Evolutionary conservation across 2,329 filamentous ascomycete species (phyloP), one percentile per base, ranked within the genome.

Genomic region (Aspergillus fischeri): DNA sequence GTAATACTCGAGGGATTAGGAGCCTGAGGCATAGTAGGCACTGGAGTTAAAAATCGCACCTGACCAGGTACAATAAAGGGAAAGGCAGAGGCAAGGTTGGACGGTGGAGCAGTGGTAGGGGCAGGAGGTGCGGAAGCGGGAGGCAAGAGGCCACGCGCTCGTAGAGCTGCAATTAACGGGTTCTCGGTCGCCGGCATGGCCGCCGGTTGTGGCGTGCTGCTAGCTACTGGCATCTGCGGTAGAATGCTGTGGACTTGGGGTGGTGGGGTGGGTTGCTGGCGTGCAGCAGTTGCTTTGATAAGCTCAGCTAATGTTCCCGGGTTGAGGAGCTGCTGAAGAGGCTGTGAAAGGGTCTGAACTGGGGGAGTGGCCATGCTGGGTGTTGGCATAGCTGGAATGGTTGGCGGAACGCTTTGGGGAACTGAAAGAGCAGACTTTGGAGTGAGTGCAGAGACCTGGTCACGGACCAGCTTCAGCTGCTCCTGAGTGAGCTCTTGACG

Each of bases 391-490:
- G 61, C 54, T 41, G 67, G 62, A 27, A 63, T 58, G 51, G 45
- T 61, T 28, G 63, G 54, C 44, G 60, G 52, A 21, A 66, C 29
- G 44, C 51, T 55, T 35, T 64, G 61, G 25, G 60, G 45, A 38
- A 51, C 53, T 24, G 68, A 57, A 17, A 63, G 52, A 28, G 63
- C 56, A 49, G 67, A 63, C 49, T 68, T 68, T 29, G 80, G 85
- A 38, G 77, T 84, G 73, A 96, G 83, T 74, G 87, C 86, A 73
- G 88, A 86, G 75, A 97, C 87, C 83, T 94, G 91, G 72, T 88
- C 87, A 75, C 88, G 90, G 75, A 96, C 89, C 73, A 89, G 85
- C 75, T 89, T 86, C 71, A 96, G 83, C 78, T 96, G 90, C 69
- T 92, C 87, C 67, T 86, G 86, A 58, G 88, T 88, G 72, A 96